phyloP scores from a whole-genome alignment of 192 early-diverging fungal genomes.

The Thamnidium elegans region DNA sequence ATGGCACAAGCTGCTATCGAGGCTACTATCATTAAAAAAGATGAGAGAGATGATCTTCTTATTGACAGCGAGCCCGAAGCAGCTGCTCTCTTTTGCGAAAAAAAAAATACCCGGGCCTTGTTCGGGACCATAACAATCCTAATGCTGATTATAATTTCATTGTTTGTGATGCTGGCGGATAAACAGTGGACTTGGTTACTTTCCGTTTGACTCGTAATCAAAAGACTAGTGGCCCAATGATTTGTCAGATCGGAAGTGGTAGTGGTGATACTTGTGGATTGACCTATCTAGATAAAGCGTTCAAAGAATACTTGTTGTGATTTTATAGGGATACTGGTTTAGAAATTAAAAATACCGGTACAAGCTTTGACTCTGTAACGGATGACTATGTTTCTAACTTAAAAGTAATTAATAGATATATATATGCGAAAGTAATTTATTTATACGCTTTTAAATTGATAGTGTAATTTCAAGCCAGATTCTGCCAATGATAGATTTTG shows the following conservation, averaged over 20 bases:
- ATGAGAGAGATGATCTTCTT: constrained; percentile 43
- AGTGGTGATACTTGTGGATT: constrained; percentile 52
- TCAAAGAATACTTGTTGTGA: constrained; percentile 42
- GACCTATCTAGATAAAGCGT: constrained; percentile 44
- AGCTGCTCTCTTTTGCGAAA: constrained; percentile 50
- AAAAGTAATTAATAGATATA: constrained; percentile 29
- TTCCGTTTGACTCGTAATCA: not conserved
- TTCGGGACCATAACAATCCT: constrained; percentile 38
- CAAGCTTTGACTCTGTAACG: constrained; percentile 33
- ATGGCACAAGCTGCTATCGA: constrained; percentile 47
- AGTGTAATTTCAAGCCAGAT: constrained; percentile 39
- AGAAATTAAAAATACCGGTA: constrained; percentile 15
- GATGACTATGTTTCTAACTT: constrained; percentile 45
- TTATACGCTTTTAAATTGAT: too few relatives aligned
- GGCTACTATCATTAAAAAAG: constrained; percentile 38
- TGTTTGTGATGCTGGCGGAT: constrained; percentile 54
- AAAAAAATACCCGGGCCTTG: constrained; percentile 41
- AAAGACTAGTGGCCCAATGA: constrained; percentile 4
- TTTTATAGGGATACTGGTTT: constrained; percentile 16
- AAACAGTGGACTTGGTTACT: constrained; percentile 47
- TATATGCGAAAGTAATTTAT: too few relatives aligned
- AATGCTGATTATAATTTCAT: constrained; percentile 42
- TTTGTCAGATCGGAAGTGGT: constrained; percentile 50
- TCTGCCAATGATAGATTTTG: constrained; percentile 36
- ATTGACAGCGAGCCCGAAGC: constrained; percentile 41